Evolutionary conservation across 805 yeast genomes (phyloP).

Genomic region (Wickerhamomyces silvicola): DNA sequence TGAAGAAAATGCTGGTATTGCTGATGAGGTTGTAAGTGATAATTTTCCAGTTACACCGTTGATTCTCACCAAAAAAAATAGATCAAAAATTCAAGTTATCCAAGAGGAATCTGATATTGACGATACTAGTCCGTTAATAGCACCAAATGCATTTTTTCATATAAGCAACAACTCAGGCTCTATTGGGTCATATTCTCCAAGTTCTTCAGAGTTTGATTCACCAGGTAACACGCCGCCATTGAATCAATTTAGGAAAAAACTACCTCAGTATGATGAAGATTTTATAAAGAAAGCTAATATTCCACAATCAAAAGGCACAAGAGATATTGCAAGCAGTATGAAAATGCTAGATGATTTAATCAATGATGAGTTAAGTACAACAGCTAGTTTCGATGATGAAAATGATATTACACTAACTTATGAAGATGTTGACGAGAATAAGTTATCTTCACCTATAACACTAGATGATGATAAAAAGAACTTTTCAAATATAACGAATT

Average conservation of each 20-base stretch:
- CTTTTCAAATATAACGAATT: conserved; percentile 16
- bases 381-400: conserved; percentile 9
- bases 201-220: conserved; percentile 38
- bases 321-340: conserved; percentile 34
- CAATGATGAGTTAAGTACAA: conserved; percentile 17
- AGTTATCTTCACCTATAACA: conserved; percentile 18
- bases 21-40: conserved; percentile 14
- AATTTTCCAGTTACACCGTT: conserved; percentile 20
- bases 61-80: conserved; percentile 13
- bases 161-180: conserved; percentile 30
- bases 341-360: conserved; percentile 28
- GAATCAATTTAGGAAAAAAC: conserved; percentile 10
- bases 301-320: conserved; percentile 35
- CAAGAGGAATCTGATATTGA: conserved; percentile 20
- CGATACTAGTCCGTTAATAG: conserved; percentile 17
- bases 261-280: conserved; percentile 8
- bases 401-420: conserved; percentile 9
- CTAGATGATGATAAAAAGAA: conserved; percentile 10
- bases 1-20: conserved; percentile 14
- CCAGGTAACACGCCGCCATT: conserved; percentile 24
- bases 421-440: too few relatives aligned
- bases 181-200: conserved; percentile 41
- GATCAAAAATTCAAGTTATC: too few relatives aligned
- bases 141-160: conserved; percentile 24
- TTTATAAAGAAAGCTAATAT: conserved; percentile 20